These are phyloP conservation scores for Cinchona pubescens DNA, from an alignment of 257 asterid genomes.

Conservation along the genomic window DNA sequence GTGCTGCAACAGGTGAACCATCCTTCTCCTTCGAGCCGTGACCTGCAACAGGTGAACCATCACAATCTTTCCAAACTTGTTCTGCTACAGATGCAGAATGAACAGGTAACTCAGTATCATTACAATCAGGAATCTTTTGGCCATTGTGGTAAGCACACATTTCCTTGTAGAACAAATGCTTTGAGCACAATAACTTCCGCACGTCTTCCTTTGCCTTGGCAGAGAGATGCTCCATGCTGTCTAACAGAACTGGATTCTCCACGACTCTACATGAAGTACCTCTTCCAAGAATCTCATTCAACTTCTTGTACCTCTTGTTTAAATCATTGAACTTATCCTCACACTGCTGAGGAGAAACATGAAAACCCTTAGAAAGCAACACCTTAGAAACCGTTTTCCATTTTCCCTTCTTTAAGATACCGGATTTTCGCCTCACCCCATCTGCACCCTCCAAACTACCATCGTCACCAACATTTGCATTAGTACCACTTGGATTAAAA, in stretches of 20 bases:
- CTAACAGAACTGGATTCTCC: conserved; percentile 46
- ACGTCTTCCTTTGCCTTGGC: conserved; percentile 50
- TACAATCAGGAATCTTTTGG: conserved; percentile 36
- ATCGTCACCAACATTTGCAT: conserved; percentile 52
- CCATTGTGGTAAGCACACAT: conserved; percentile 66
- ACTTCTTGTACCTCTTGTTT: conserved; percentile 55
- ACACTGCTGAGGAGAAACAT: conserved; percentile 64
- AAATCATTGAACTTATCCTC: conserved; percentile 59
- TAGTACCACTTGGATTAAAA: conserved; percentile 52
- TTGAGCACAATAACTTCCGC: conserved; percentile 47
- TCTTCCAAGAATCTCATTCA: conserved; percentile 55
- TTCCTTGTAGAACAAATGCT: conserved; percentile 56
- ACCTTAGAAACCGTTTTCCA: conserved; percentile 57
- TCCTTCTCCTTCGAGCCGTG: conserved; percentile 11
- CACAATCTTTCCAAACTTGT: conserved; percentile 5
- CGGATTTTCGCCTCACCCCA: conserved; percentile 34
- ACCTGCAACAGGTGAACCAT: conserved; percentile 8
- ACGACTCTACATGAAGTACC: conserved; percentile 55
- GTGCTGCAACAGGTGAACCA: conserved; percentile 19
- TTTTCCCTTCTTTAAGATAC: conserved; percentile 50
- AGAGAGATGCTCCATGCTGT: conserved; percentile 43
- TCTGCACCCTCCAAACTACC: conserved; percentile 34
- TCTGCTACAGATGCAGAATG: conserved; percentile 19
- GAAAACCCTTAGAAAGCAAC: conserved; percentile 50
- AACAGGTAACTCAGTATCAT: conserved; percentile 26